Conservation (phyloP, 73 alveolate species). For the Paramecium primaurelia region DNA sequence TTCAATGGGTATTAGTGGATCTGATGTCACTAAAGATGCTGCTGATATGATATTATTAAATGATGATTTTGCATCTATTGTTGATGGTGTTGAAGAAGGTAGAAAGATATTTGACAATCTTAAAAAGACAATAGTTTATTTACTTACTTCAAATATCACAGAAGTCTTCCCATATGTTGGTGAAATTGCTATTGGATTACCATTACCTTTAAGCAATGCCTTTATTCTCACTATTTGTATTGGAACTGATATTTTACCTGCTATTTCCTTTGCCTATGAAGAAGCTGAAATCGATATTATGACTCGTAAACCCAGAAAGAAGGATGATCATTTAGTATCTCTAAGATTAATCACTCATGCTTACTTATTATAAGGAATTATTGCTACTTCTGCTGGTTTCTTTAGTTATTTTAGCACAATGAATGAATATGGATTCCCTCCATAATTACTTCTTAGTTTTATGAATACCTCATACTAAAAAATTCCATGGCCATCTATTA, state of each 20-base stretch:
- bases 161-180: constrained; percentile 85
- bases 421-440: constrained; percentile 89
- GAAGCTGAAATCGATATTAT: constrained; percentile 89
- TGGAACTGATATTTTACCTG: constrained; percentile 95
- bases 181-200: constrained; percentile 75
- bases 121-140: constrained; percentile 80
- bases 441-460: constrained; percentile 65
- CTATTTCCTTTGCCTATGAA: constrained; percentile 92
- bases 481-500: neutral
- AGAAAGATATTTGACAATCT: constrained; percentile 92
- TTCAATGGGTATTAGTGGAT: constrained; percentile 94
- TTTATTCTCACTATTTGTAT: constrained; percentile 79
- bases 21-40: constrained; percentile 99
- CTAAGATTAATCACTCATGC: constrained; percentile 73
- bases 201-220: constrained; percentile 85
- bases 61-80: constrained; percentile 97
- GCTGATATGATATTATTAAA: constrained; percentile 97
- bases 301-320: constrained; percentile 89
- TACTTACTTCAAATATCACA: constrained; percentile 81
- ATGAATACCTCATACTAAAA: constrained; percentile 57
- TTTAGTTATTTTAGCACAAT: constrained; percentile 77
- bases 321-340: constrained; percentile 84
- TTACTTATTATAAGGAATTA: constrained; percentile 74
- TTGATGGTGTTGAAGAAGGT: constrained; percentile 97
- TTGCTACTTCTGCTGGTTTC: constrained; percentile 81